Evolutionary conservation across 169 alveolate species (phyloP).

Genomic region (Babesia gibsoni): DNA sequence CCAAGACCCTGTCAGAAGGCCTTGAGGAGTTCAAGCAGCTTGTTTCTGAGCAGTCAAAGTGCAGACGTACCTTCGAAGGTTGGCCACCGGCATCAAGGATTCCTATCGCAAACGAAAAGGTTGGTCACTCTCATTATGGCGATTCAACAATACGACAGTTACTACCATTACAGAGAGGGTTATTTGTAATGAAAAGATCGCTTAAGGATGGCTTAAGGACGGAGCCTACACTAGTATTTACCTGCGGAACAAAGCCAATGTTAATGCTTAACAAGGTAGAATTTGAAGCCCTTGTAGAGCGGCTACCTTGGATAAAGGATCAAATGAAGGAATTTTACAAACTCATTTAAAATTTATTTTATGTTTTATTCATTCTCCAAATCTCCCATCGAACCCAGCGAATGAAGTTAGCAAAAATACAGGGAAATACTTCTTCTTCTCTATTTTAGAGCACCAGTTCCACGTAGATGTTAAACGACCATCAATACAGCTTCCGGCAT

Average conservation of each 20-base stretch:
- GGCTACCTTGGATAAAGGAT: conserved; percentile 45
- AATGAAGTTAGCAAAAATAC: conserved; percentile 89
- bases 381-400: conserved; percentile 88
- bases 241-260: conserved; percentile 63
- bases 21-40: conserved; percentile 27
- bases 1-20: not conserved
- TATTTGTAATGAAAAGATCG: conserved; percentile 47
- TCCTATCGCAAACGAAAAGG: conserved; percentile 19
- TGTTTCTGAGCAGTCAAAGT: conserved; percentile 37
- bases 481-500: conserved; percentile 93
- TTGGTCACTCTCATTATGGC: not conserved
- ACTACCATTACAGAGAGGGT: conserved; percentile 33
- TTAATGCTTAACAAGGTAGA: conserved; percentile 48
- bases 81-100: conserved; percentile 61
- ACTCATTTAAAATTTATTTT: conserved; percentile 19
- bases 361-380: conserved; percentile 25
- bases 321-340: conserved; percentile 36
- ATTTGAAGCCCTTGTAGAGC: conserved; percentile 36
- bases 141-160: not conserved
- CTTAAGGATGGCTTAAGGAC: conserved; percentile 42
- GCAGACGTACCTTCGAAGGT: conserved; percentile 28
- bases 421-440: conserved; percentile 87
- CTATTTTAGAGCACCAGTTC: conserved; percentile 91
- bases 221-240: conserved; percentile 63
- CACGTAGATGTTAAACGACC: conserved; percentile 93